Evolutionary conservation across 768 basidiomycete species (phyloP).

Genomic region (Suillus alpinus): DNA sequence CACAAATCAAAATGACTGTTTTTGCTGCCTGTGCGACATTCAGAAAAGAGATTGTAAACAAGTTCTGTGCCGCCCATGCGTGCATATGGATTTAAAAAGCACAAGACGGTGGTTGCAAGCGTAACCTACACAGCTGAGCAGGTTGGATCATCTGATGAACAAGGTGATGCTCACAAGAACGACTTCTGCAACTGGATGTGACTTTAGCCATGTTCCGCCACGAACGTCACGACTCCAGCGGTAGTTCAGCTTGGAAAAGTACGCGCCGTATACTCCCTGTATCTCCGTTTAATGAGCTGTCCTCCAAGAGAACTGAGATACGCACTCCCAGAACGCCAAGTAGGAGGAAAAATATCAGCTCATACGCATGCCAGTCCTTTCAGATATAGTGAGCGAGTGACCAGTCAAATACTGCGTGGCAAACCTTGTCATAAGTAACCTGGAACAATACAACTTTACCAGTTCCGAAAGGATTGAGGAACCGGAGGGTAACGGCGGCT

Average conservation of each 20-base stretch:
- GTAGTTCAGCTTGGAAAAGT: slow-evolving; percentile 88
- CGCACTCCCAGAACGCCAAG: slow-evolving; percentile 88
- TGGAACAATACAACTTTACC: slow-evolving; percentile 92
- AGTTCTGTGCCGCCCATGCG: slow-evolving; percentile 96
- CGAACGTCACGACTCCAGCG: slow-evolving; percentile 85
- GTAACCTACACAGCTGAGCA: slow-evolving; percentile 57
- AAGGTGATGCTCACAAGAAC: slow-evolving; percentile 51
- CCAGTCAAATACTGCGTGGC: background rate
- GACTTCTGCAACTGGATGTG: slow-evolving; percentile 82
- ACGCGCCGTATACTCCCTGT: slow-evolving; percentile 91
- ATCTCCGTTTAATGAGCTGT: slow-evolving; percentile 9
- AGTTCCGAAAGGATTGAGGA: slow-evolving; percentile 93
- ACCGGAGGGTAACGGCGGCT: slow-evolving; percentile 89
- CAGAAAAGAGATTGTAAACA: slow-evolving; percentile 86
- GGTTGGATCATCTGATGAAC: background rate
- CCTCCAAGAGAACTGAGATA: background rate
- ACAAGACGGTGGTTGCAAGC: slow-evolving; percentile 68
- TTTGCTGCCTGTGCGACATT: slow-evolving; percentile 63
- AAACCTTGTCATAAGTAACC: slow-evolving; percentile 82
- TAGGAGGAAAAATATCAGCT: slow-evolving; percentile 79
- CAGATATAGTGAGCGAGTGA: background rate
- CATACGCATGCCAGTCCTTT: slow-evolving; percentile 91
- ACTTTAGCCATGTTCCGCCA: slow-evolving; percentile 74
- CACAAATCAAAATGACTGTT: slow-evolving; percentile 69
- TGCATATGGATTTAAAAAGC: slow-evolving; percentile 87